Base-by-base conservation (phyloP, 2,329 filamentous ascomycete genomes). In the Cladosporium sp. region DNA sequence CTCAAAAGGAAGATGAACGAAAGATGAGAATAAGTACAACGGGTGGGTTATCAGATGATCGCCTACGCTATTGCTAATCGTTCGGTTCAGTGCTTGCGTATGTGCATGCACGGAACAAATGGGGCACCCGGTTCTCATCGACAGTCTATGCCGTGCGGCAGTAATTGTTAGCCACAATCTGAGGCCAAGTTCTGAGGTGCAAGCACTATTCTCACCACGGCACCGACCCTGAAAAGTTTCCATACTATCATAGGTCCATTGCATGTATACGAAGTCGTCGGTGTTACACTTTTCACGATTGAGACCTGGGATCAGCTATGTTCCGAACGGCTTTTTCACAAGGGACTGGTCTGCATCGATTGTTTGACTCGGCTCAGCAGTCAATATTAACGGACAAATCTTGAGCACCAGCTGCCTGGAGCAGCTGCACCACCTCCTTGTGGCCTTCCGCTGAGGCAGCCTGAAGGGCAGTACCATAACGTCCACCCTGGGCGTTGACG, bases 401-500 rank as follows among this genome's bases (percentile, higher is more conserved):
- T n/a, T n/a, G n/a, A 37, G 34, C 34, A 17, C 34, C 34, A 13
- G 11, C 7, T 37, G 12, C 34, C 7, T 13, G 34, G 11, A 37
- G 34, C 34, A 37, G 11, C 34, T 37, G 34, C 15, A 37, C 34
- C 12, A 37, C 9, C 11, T 37, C 15, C n/a, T 37, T 37, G 15
- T 43, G 19, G 29, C 44, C 51, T 19, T 19, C 7, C n/a, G 29
- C 8, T 30, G 11, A 37, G 15, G 34, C 34, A 17, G 27, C 27
- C 12, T 30, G 27, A 30, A 37, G 34, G 15, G 4, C 9, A 37
- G 34, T 37, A n/a, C 34, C 9, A 17, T 15, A 12, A 13, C 15
- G 7, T 37, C 4, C 34, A 37, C n/a, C 3, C 15, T 37, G 34
- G n/a, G 9, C 22, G 19, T 53, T 48, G 13, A 56, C 43, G 24